Percentiles rank a stretch among this genome's conserved stretches.
Conservation (phyloP, 495 filamentous ascomycete species). For the Lophiostoma macrostomum region DNA sequence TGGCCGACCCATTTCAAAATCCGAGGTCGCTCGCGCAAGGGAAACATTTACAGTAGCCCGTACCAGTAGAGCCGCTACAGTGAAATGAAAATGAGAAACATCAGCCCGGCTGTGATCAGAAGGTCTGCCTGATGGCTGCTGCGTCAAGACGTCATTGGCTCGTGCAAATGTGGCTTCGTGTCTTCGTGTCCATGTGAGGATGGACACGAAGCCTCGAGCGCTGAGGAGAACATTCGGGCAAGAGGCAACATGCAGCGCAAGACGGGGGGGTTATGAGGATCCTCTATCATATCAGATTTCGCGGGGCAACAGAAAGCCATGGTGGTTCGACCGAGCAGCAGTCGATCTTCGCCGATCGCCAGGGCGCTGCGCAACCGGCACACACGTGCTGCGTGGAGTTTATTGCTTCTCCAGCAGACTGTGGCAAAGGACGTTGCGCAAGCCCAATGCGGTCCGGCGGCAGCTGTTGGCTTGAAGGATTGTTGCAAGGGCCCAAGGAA, state of each 20-base stretch:
- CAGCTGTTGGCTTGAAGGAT: not conserved
- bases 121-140: slow-evolving; percentile 5
- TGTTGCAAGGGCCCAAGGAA: slow-evolving; percentile 1
- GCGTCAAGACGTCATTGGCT: slow-evolving; percentile 22
- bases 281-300: slow-evolving; percentile 7
- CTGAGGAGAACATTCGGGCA: not conserved
- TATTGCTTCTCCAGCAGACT: slow-evolving; percentile 8
- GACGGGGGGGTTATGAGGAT: not conserved
- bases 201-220: no score
- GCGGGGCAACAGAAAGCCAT: no score
- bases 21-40: no score
- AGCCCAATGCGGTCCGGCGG: not conserved
- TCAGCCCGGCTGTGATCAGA: slow-evolving; percentile 11
- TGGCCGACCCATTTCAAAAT: no score
- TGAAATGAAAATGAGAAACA: not conserved
- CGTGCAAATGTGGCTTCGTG: slow-evolving; percentile 8
- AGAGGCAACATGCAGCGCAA: no score
- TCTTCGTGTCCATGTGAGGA: no score
- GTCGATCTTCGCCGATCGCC: slow-evolving; percentile 8
- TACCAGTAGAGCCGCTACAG: slow-evolving; percentile 11
- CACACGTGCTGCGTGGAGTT: slow-evolving; percentile 1
- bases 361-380: not conserved
- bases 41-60: no score
- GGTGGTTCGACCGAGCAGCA: no score
- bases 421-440: slow-evolving; percentile 13